Conservation (phyloP, 2,329 filamentous ascomycete species). For the Monosporascus sp. region DNA sequence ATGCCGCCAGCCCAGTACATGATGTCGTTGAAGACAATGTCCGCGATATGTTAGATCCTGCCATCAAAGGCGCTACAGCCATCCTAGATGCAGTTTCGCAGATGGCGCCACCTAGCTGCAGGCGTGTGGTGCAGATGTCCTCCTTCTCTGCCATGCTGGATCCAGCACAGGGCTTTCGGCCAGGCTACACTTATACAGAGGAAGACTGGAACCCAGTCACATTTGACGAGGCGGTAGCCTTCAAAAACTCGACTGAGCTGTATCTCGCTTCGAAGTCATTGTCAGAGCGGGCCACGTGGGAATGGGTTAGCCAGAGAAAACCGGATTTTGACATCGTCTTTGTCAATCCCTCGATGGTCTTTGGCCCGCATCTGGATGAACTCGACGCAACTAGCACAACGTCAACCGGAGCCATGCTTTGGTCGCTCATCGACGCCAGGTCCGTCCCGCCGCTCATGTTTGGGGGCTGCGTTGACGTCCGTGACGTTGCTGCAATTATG, state of each 20-base stretch:
- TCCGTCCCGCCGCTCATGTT: slow-evolving; percentile 5
- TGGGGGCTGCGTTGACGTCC: slow-evolving; percentile 8
- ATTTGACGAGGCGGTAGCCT: not conserved
- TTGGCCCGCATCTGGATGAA: slow-evolving; percentile 6
- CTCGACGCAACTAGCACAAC: too few species aligned
- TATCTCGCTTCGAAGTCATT: not conserved
- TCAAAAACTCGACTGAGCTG: not conserved
- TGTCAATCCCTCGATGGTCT: slow-evolving; percentile 5
- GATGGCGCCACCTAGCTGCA: not conserved
- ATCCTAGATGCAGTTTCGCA: not conserved
- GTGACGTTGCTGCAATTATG: slow-evolving; percentile 4
- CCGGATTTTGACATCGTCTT: slow-evolving; percentile 5
- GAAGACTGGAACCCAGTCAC: not conserved
- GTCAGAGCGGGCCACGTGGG: not conserved
- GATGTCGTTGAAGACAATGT: not conserved
- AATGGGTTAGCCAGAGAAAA: not conserved
- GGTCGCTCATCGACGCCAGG: slow-evolving; percentile 3
- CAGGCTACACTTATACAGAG: not conserved
- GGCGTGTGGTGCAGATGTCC: not conserved
- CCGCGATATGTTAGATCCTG: not conserved
- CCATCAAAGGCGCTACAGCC: not conserved
- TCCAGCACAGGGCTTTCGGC: not conserved
- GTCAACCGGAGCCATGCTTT: slow-evolving; percentile 6
- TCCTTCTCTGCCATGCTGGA: not conserved
- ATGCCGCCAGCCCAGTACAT: not conserved